Base-by-base conservation (phyloP, 345 rosid species). In the Eucalyptus tenuipes region DNA sequence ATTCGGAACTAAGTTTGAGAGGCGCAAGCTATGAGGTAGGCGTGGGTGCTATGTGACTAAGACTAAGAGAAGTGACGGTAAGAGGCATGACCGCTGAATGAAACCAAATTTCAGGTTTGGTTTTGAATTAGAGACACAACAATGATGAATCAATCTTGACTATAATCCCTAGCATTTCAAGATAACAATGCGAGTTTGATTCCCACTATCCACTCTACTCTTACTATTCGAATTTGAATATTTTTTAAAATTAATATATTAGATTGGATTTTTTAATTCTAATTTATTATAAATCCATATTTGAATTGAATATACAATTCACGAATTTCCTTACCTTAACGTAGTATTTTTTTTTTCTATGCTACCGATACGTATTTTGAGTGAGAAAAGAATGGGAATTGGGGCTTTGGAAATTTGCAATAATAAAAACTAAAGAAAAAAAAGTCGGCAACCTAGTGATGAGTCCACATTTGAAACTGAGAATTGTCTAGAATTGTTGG, bases 401-500 rank as follows among this genome's bases (percentile, higher is more conserved):
- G 7, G 4, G 68, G 31, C 13, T 1, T 61, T 3, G 31, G 17
- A 61, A 61, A 61, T 61, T 1, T 61, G 33, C 2, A 6, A 61
- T 61, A 27, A 61, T 6, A 61, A 61, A 6, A 61, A 61, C 14
- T 61, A 29, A 61, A 55, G 25, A 18, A 55, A 27, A 27, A 13
- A 61, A 61, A 61, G n/a, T 29, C 17, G 15, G 31, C n/a, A 2
- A 61, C 4, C 13, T 4, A 61, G 68, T 29, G 33, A 13, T 61
- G 33, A 6, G 68, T 61, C 68, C 7, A 6, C 31, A 29, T 4
- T 1, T 55, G 4, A 7, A 61, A 61, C 1, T 6, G 2, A 29
- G 33, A 1, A 61, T 29, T 25, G 17, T 29, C 2, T 6, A 61
- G 68, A 61, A 27, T 2, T 2, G 1, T 29, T 13, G 0, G 7